These are phyloP conservation scores for Cladosporium sphaerospermum DNA, from an alignment of 2,329 filamentous ascomycete genomes.

Conservation along the genomic window DNA sequence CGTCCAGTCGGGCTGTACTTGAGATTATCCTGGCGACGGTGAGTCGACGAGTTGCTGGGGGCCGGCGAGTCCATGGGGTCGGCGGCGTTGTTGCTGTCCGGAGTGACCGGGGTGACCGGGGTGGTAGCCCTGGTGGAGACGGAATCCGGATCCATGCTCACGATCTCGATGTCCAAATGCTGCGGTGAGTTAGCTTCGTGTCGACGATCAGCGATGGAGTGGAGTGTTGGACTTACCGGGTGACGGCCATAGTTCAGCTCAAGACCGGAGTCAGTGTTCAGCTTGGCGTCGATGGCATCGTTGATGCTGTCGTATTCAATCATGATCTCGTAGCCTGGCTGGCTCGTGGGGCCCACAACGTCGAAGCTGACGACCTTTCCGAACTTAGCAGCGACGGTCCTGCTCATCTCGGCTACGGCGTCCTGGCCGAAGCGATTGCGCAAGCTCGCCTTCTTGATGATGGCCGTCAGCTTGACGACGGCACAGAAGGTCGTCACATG, in stretches of 20 bases:
- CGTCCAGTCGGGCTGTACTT: conserved; percentile 2
- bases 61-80: too few species aligned
- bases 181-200: too few species aligned
- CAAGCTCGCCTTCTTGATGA: not conserved
- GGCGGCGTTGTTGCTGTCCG: too few species aligned
- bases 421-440: not conserved
- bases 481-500: not conserved
- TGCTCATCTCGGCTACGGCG: not conserved
- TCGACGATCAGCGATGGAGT: too few species aligned
- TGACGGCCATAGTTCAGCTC: not conserved
- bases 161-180: too few species aligned
- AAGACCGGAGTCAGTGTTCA: not conserved
- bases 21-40: not conserved
- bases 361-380: not conserved
- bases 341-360: not conserved
- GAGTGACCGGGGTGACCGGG: not conserved
- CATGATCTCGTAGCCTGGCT: not conserved
- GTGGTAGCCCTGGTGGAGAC: too few species aligned
- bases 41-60: too few species aligned
- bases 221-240: not conserved
- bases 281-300: not conserved
- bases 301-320: conserved; percentile 2
- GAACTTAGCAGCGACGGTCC: not conserved
- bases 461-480: not conserved
- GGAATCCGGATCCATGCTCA: too few species aligned